Evolutionary conservation across 495 filamentous ascomycete species (phyloP).

Genomic region (Podospora sp.): DNA sequence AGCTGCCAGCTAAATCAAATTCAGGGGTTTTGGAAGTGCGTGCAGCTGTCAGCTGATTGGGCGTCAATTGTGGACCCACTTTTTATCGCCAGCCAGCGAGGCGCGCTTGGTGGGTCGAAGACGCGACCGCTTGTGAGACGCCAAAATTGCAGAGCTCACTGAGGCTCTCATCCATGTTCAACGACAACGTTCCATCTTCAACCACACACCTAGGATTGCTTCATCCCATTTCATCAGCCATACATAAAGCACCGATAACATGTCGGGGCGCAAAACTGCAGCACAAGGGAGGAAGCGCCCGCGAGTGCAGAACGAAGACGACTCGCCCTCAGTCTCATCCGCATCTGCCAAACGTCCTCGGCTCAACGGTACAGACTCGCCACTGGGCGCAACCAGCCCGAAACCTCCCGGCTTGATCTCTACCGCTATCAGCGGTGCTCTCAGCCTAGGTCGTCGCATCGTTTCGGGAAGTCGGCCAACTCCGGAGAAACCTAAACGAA

Average conservation of each 20-base stretch:
- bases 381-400: conserved; percentile 11
- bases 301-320: conserved; percentile 23
- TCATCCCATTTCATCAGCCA: background rate
- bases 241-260: background rate
- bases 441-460: conserved; percentile 14
- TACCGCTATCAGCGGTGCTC: conserved; percentile 27
- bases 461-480: background rate
- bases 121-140: conserved; percentile 16
- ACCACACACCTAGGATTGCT: background rate
- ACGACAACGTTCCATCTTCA: background rate
- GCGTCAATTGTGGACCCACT: background rate
- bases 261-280: conserved; percentile 19
- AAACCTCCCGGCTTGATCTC: background rate
- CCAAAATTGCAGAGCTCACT: background rate
- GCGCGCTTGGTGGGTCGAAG: conserved; percentile 24
- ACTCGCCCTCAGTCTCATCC: conserved; percentile 25
- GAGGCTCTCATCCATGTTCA: background rate
- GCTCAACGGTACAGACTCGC: conserved; percentile 22
- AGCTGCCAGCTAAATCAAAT: background rate
- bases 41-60: background rate
- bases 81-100: background rate
- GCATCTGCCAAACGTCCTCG: conserved; percentile 40
- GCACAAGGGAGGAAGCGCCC: conserved; percentile 24
- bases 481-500: background rate
- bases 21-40: background rate